phyloP scores from a whole-genome alignment of 163 green algal genomes.

The Chloromonas sp. region DNA sequence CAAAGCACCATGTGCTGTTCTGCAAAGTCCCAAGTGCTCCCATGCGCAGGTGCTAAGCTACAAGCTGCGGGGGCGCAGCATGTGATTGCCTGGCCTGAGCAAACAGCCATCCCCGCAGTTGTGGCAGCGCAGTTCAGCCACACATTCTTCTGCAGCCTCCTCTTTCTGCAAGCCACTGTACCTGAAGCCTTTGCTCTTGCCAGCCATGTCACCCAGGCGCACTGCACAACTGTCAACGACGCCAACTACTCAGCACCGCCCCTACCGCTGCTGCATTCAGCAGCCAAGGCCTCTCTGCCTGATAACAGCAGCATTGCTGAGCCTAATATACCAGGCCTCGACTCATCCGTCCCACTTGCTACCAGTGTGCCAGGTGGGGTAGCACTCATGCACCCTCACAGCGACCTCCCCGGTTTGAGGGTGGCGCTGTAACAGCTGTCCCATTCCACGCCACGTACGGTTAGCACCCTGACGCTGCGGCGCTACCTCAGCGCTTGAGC shows the following conservation, averaged over 20 bases:
- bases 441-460: no score
- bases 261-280: slow-evolving; percentile 17
- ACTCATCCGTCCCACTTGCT: slow-evolving; percentile 37
- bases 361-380: slow-evolving; percentile 35
- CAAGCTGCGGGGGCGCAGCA: slow-evolving; percentile 22
- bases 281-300: slow-evolving; percentile 40
- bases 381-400: background rate
- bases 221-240: slow-evolving; percentile 20
- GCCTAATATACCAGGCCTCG: slow-evolving; percentile 30
- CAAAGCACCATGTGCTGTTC: background rate
- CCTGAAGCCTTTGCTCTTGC: slow-evolving; percentile 68
- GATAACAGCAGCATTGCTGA: slow-evolving; percentile 45
- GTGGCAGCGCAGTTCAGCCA: slow-evolving; percentile 57
- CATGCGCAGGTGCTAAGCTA: slow-evolving; percentile 1
- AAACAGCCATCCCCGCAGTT: slow-evolving; percentile 20
- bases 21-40: background rate
- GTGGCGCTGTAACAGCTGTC: no score
- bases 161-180: slow-evolving; percentile 27
- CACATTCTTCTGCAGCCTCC: slow-evolving; percentile 58
- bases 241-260: slow-evolving; percentile 17
- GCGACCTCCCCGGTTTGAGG: background rate
- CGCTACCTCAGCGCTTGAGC: no score
- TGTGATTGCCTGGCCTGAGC: slow-evolving; percentile 50
- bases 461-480: no score
- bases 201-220: slow-evolving; percentile 34